Evolutionary conservation across 2,329 filamentous ascomycete genomes (phyloP).

Genomic region (Magnaporthiopsis incrustans): DNA sequence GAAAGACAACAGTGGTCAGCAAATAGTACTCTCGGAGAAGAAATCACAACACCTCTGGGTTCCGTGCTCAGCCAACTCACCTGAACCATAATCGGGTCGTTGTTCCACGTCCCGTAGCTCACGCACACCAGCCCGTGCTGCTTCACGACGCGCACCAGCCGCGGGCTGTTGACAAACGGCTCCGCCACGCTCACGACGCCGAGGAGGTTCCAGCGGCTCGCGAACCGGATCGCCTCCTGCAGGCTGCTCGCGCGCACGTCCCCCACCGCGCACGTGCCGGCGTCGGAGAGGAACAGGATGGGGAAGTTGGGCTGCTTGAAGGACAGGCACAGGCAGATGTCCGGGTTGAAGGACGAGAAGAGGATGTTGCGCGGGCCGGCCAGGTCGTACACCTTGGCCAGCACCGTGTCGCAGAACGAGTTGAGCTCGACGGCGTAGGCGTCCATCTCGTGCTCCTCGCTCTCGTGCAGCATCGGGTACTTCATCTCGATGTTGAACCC

Average conservation of each 20-base stretch:
- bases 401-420: constrained; percentile 88
- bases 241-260: constrained; percentile 86
- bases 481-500: constrained; percentile 99
- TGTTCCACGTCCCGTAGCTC: constrained; percentile 87
- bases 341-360: constrained; percentile 95
- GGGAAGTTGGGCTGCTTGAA: constrained; percentile 98
- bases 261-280: constrained; percentile 70
- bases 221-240: constrained; percentile 93
- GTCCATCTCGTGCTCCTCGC: constrained; percentile 93
- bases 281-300: constrained; percentile 88
- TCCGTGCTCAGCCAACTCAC: no score
- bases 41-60: background rate
- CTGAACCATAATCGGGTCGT: constrained; percentile 77
- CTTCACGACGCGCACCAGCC: constrained; percentile 87
- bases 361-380: constrained; percentile 82
- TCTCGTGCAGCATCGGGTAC: constrained; percentile 96
- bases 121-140: constrained; percentile 91
- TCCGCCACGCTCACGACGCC: constrained; percentile 87
- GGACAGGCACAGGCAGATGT: constrained; percentile 86
- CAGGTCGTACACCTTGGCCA: constrained; percentile 82
- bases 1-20: background rate
- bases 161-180: constrained; percentile 79
- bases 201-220: constrained; percentile 86
- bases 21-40: background rate
- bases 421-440: constrained; percentile 93